Base-by-base conservation (phyloP, 2,329 filamentous ascomycete genomes). In the Aspergillus sp. region DNA sequence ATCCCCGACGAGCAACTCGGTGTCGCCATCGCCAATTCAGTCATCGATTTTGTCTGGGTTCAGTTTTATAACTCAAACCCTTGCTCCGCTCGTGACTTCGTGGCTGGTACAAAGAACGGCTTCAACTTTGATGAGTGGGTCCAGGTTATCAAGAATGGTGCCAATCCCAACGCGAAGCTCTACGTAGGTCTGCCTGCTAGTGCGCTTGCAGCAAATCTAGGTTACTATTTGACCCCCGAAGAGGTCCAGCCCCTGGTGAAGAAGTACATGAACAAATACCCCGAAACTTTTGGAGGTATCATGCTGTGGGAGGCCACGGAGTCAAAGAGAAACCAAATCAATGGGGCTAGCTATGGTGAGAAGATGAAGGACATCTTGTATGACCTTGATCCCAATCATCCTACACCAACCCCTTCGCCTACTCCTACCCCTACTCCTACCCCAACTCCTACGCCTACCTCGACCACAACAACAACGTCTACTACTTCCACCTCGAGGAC, bases 241-340 rank as follows among this genome's bases (percentile, higher is more conserved):
- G 76, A 84, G 58, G 81, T 78, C 2, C 68, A 77, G 53, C 64
- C 66, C 2, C 62, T 86, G 52, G 70, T 85, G 23, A 62, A 70
- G n/a, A 64, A 70, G 43, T 81, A 78, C 60, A 76, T 75, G 59
- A 66, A 66, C 15, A 66, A 73, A 21, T 73, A 76, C 58, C 69
- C 74, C 1, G 56, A 72, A 21, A 71, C 69, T 2, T 86, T 86
- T 62, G 84, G 82, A 41, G 84, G 84, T 71, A 74, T 85, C 41
- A 86, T 86, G 83, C 68, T 86, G 5, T 86, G 82, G 81, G 83
- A 85, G 52, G 81, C 82, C 5, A 82, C 80, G 1, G 74, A 75
- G 11, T 77, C 78, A n/a, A 69, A 75, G 12, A 71, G 72, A 52
- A 84, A 84, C 64, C 55, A 69, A 14, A 73, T 78, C 54, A 74